phyloP scores from a whole-genome alignment of 768 basidiomycete species.

The Tremella yokohamensis region DNA sequence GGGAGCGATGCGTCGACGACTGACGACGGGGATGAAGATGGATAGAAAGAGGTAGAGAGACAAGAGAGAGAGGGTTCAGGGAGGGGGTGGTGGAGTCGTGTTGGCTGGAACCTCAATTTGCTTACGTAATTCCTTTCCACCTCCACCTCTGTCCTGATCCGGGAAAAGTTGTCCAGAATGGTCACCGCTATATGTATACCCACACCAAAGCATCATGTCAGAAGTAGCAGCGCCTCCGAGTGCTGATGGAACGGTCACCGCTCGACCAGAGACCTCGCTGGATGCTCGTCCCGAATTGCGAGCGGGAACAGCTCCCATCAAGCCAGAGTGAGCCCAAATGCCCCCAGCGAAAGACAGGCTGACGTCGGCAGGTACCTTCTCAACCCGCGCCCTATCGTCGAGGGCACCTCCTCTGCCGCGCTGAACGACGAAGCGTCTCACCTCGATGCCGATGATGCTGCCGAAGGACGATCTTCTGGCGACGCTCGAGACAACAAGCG shows the following conservation, averaged over 20 bases:
- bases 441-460: conserved; percentile 35
- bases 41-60: conserved; percentile 14
- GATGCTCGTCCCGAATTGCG: conserved; percentile 16
- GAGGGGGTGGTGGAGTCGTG: conserved; percentile 5
- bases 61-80: background rate
- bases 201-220: conserved; percentile 12
- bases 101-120: background rate
- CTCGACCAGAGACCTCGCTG: conserved; percentile 32
- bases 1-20: too few relatives aligned
- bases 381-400: conserved; percentile 15
- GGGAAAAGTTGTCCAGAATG: too few relatives aligned
- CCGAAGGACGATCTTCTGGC: conserved; percentile 29
- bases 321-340: conserved; percentile 38
- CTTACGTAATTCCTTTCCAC: background rate
- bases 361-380: conserved; percentile 22
- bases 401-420: conserved; percentile 12
- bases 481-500: conserved; percentile 37
- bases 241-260: conserved; percentile 17
- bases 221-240: background rate
- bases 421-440: conserved; percentile 20
- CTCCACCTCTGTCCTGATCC: background rate
- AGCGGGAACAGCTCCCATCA: conserved; percentile 43
- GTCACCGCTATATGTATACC: background rate
- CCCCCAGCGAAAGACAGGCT: background rate
- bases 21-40: conserved; percentile 6